Evolutionary conservation across 73 alveolate species (phyloP), one percentile per base, ranked within the genome.

Genomic region (Durusdinium trenchii): DNA sequence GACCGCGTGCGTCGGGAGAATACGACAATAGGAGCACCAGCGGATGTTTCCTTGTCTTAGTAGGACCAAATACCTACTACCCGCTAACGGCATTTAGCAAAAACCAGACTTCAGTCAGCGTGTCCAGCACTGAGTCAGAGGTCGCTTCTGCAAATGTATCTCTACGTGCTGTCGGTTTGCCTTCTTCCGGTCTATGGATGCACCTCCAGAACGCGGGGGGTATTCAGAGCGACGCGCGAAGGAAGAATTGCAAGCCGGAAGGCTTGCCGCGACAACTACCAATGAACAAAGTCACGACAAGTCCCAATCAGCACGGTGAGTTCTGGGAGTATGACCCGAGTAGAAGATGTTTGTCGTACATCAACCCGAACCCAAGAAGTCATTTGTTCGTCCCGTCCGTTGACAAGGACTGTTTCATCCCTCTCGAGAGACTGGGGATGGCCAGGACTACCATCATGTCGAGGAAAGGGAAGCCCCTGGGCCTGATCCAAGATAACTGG

Each of bases 21-120:
- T 32, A 46, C 35, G 94, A 50, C 36, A 46, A 52, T 1, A 82
- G 46, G 32, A 47, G 71, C 20, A 82, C 73, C 1, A 57, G 69
- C 50, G 94, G 94, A 4, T 84, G 94, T 54, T 18, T 40, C 6
- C 36, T 84, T 9, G 12, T 3, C 57, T 1, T 52, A 10, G 94
- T 84, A 6, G 94, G 94, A 36, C 94, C 94, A 1, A 84, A 52
- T 43, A 84, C 94, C 26, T 84, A 51, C 54, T 84, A 9, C 78
- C 94, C 89, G 26, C 62, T 52, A 5, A 84, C 52, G 3, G 94
- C 75, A 32, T 84, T 84, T n/a, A 48, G 78, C 45, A 84, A 84
- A 78, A 84, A 84, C 30, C 94, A 35, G 28, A 84, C 78, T 5
- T 18, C 78, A 32, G 54, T 52, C 14, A 35, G 57, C 35, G n/a